phyloP scores from a whole-genome alignment of 495 filamentous ascomycete species.

The Penicillium verhagenii region DNA sequence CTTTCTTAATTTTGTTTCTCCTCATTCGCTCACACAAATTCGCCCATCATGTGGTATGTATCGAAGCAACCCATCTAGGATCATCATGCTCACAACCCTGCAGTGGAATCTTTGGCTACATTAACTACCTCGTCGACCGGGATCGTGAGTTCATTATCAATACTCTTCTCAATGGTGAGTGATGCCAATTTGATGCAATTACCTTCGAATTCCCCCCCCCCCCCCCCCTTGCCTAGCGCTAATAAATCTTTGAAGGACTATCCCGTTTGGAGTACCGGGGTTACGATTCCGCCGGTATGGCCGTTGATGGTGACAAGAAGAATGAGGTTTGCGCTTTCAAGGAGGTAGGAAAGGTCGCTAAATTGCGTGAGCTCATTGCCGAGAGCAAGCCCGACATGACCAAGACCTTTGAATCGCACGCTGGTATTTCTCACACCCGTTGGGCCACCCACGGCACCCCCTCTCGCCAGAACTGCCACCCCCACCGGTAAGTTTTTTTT shows the following conservation, averaged over 20 bases:
- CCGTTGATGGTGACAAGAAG: slow-evolving; percentile 97
- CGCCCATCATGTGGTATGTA: slow-evolving; percentile 41
- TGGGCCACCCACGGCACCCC: slow-evolving; percentile 98
- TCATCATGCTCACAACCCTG: not conserved
- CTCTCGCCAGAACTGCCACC: slow-evolving; percentile 94
- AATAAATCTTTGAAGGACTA: slow-evolving; percentile 54
- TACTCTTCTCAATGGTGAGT: slow-evolving; percentile 90
- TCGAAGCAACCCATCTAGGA: not conserved
- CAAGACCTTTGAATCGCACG: slow-evolving; percentile 95
- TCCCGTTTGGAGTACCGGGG: slow-evolving; percentile 91
- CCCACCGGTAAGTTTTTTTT: slow-evolving; percentile 86
- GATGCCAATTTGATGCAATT: not conserved
- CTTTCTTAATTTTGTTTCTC: slow-evolving; percentile 1
- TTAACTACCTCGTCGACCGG: slow-evolving; percentile 89
- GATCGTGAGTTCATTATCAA: slow-evolving; percentile 92
- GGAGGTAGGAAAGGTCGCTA: slow-evolving; percentile 98
- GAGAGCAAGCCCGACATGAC: slow-evolving; percentile 77
- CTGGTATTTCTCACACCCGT: slow-evolving; percentile 96
- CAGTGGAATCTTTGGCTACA: slow-evolving; percentile 99
- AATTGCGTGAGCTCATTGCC: slow-evolving; percentile 89
- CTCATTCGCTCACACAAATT: slow-evolving; percentile 6
- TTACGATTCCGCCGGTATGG: slow-evolving; percentile 95
- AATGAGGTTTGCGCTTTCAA: slow-evolving; percentile 97
- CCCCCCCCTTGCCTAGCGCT: too few species aligned
- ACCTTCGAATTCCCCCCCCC: not conserved